These are phyloP conservation scores for Cyclotella cryptica DNA, from an alignment of 108 stramenopile species.

Conservation along the genomic window DNA sequence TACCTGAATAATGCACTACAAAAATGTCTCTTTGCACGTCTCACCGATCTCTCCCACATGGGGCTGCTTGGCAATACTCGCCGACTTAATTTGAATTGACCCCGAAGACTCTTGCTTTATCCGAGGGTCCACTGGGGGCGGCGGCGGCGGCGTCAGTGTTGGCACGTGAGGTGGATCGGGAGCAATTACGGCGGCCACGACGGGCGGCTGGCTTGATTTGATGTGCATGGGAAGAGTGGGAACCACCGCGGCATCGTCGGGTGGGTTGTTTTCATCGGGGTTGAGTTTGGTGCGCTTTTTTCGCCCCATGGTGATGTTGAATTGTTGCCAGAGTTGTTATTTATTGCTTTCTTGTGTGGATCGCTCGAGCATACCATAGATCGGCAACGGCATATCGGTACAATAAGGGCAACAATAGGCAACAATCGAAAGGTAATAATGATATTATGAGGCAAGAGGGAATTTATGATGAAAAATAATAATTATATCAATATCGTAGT, in stretches of 20 bases:
- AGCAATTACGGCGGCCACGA: conserved; percentile 9
- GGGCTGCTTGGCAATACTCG: conserved; percentile 16
- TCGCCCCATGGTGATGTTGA: conserved; percentile 1
- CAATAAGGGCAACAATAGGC: too few relatives aligned
- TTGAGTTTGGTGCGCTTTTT: conserved; percentile 8
- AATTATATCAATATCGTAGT: too few relatives aligned
- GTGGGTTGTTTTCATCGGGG: conserved; percentile 4
- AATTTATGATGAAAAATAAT: too few relatives aligned
- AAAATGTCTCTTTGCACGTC: background rate
- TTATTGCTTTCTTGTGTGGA: too few relatives aligned
- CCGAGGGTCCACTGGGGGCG: conserved; percentile 1
- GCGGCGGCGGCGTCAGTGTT: conserved; percentile 7
- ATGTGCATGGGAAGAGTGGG: too few relatives aligned
- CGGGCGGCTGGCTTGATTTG: background rate
- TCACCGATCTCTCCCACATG: conserved; percentile 7
- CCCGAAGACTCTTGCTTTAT: conserved; percentile 3
- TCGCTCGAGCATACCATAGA: too few relatives aligned
- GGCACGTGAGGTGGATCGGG: background rate
- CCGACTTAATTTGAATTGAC: conserved; percentile 33
- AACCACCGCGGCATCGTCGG: background rate
- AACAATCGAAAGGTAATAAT: too few relatives aligned
- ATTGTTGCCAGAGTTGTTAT: too few relatives aligned
- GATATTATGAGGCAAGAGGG: too few relatives aligned
- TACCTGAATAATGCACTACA: too few relatives aligned
- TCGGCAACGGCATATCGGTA: too few relatives aligned